phyloP scores from a whole-genome alignment of 2,329 filamentous ascomycete genomes.

The Colletotrichum liriopes region DNA sequence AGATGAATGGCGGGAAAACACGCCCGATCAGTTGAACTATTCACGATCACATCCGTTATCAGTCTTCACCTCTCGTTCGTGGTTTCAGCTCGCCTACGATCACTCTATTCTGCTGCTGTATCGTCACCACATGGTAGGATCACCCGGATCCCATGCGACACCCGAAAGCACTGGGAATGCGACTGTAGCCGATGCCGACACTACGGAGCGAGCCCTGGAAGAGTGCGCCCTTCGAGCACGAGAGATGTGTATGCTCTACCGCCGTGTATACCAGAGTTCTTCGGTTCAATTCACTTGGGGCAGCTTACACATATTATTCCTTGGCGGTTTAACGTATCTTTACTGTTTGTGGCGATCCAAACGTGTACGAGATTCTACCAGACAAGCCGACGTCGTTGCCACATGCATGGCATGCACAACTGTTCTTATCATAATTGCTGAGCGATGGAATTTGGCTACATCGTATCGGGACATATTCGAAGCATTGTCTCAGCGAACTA shows the following conservation, averaged over 20 bases:
- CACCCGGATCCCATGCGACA: background rate
- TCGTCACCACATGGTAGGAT: constrained; percentile 47
- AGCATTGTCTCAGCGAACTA: constrained; percentile 48
- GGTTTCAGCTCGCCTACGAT: constrained; percentile 57
- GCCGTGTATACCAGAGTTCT: constrained; percentile 50
- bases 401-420: constrained; percentile 55
- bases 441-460: constrained; percentile 52
- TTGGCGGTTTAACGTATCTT: constrained; percentile 54
- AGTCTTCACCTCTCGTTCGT: constrained; percentile 54
- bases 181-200: constrained; percentile 19
- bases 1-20: constrained; percentile 49
- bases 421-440: constrained; percentile 54
- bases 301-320: constrained; percentile 54
- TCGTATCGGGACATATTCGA: constrained; percentile 54
- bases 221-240: constrained; percentile 43
- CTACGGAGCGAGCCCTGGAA: constrained; percentile 25
- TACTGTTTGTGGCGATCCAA: constrained; percentile 44
- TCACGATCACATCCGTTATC: constrained; percentile 44
- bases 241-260: constrained; percentile 54
- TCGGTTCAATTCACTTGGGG: constrained; percentile 50
- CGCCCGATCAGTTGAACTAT: constrained; percentile 43
- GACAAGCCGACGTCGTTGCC: constrained; percentile 46
- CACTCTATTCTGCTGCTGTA: constrained; percentile 58
- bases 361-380: constrained; percentile 13
- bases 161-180: background rate